These are phyloP conservation scores for Escallonia rubra DNA, from an alignment of 129 eudicot species.

Conservation along the genomic window DNA sequence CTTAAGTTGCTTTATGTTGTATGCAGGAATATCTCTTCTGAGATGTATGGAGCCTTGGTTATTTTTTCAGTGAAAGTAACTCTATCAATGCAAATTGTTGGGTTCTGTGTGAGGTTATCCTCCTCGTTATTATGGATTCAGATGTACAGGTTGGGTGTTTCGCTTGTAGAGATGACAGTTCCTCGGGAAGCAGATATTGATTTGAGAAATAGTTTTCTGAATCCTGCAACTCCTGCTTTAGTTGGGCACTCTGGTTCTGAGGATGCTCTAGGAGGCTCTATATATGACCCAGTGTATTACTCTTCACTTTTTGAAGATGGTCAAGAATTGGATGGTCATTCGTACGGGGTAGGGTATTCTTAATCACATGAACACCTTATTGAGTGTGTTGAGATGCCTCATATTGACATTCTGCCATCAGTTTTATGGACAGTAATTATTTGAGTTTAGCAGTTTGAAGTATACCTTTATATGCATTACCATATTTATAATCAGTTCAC, in stretches of 20 bases:
- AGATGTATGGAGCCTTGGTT: slow-evolving; percentile 50
- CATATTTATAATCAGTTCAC: no score
- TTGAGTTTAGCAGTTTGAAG: background rate
- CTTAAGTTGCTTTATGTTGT: background rate
- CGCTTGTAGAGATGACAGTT: slow-evolving; percentile 47
- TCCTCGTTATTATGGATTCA: slow-evolving; percentile 85
- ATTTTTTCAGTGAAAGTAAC: slow-evolving; percentile 65
- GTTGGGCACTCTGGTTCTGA: slow-evolving; percentile 55
- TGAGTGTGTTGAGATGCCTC: background rate
- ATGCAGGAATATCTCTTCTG: slow-evolving; percentile 75
- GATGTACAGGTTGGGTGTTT: slow-evolving; percentile 92
- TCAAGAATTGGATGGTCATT: slow-evolving; percentile 34
- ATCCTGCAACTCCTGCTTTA: slow-evolving; percentile 67
- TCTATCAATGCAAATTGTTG: slow-evolving; percentile 72
- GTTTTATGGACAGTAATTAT: background rate
- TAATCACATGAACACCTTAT: slow-evolving; percentile 4
- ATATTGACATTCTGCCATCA: no score
- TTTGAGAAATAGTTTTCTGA: slow-evolving; percentile 79
- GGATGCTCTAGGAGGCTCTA: slow-evolving; percentile 82
- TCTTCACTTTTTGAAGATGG: slow-evolving; percentile 79
- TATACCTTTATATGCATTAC: no score
- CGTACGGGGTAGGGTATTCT: slow-evolving; percentile 45
- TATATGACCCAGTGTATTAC: slow-evolving; percentile 78
- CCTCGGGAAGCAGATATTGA: slow-evolving; percentile 70
- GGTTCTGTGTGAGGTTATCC: slow-evolving; percentile 56